phyloP scores from a whole-genome alignment of 2,329 filamentous ascomycete species.

The Trichoderma koningiopsis region DNA sequence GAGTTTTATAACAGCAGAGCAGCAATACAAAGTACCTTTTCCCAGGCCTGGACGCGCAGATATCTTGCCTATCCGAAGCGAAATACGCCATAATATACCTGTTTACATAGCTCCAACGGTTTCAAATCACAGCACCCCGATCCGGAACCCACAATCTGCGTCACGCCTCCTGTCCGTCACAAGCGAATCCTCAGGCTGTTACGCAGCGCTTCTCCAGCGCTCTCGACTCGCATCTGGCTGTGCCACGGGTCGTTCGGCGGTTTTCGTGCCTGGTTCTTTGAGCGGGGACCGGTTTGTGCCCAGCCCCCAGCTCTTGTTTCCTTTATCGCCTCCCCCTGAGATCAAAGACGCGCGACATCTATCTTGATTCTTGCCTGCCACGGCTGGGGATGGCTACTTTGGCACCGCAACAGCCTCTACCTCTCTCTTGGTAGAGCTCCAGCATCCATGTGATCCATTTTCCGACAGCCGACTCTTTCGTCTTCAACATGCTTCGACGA shows the following conservation, averaged over 20 bases:
- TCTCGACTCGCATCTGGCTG: background rate
- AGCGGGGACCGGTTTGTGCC: conserved; percentile 17
- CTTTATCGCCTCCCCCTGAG: conserved; percentile 1
- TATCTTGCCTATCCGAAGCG: background rate
- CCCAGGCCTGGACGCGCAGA: background rate
- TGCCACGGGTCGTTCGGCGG: conserved; percentile 4
- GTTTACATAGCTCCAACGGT: background rate
- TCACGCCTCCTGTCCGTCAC: conserved; percentile 8
- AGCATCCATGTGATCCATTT: conserved; percentile 28
- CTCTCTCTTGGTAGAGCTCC: conserved; percentile 20
- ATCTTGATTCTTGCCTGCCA: background rate
- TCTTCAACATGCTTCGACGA: conserved; percentile 61
- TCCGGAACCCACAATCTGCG: conserved; percentile 13
- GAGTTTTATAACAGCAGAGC: background rate
- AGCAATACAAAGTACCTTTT: background rate
- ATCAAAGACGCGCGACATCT: background rate
- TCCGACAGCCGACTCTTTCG: background rate
- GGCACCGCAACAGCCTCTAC: conserved; percentile 24
- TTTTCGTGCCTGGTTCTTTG: background rate
- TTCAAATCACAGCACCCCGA: background rate
- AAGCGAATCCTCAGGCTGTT: background rate
- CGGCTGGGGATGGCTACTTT: conserved; percentile 27
- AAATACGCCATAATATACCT: background rate
- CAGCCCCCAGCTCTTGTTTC: background rate
- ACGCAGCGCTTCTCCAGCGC: background rate